Evolutionary conservation across 768 basidiomycete genomes (phyloP), one percentile per base, ranked within the genome.

Genomic region (Hirschioporus abietinus): DNA sequence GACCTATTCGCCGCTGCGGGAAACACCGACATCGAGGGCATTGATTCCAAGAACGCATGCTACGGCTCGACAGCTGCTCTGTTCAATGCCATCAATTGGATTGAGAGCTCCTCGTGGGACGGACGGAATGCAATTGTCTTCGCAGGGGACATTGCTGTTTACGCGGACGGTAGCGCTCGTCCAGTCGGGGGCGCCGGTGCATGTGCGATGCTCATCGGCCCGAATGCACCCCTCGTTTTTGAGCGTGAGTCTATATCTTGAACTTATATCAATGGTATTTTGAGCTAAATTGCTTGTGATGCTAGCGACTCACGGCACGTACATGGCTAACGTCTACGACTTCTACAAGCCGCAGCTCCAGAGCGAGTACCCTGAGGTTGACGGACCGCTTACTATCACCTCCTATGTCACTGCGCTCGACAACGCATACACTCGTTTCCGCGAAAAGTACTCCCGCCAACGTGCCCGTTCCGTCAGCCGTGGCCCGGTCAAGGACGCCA

Each of bases 21-120:
- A 66, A 99, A 99, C 86, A 87, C 86, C 72, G 97, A 99, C 75
- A 95, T 99, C 66, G 97, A 99, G 80, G 97, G 97, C 71, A 92
- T 99, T 76, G 97, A 99, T 81, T 95, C 93, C 61, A 99, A 99
- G 83, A 99, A 98, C 76, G 97, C 97, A n/a, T 99, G 97, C 83
- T 99, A 99, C 74, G 97, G 97, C 30, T 96, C 94, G 35, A 99
- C 97, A 25, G 97, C 97, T 60, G 97, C 97, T 1, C 88, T 99
- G 66, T 99, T 98, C 88, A 99, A 99, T 79, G 92, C 94, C 63
- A 83, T 96, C 75, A 99, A 99, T 85, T 99, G 97, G 97, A 82
- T 98, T 67, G 96, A 99, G 77, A 91, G 90, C 52, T 88, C 88
- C 63, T 94, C 91, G 6, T 99, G 96, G 97, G 96, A 99, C 72